Conservation (phyloP, 495 filamentous ascomycete species). For the Penicillium longicatenatum region DNA sequence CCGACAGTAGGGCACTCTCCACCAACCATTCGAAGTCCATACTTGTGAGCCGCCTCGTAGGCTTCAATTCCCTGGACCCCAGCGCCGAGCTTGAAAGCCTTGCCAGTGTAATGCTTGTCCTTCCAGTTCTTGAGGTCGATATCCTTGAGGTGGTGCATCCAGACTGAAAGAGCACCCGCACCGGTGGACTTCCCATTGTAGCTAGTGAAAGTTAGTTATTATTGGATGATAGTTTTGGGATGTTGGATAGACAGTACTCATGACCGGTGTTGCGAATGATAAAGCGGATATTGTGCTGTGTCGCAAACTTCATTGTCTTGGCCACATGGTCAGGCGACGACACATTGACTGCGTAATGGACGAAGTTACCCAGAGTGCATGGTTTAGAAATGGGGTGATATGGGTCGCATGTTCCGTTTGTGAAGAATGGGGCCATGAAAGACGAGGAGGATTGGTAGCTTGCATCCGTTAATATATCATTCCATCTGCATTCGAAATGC, state of each 20-base stretch:
- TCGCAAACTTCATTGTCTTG: constrained; percentile 47
- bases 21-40: constrained; percentile 28
- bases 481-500: constrained; percentile 29
- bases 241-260: constrained; percentile 36
- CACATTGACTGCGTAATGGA: constrained; percentile 51
- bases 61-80: constrained; percentile 44
- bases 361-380: constrained; percentile 61
- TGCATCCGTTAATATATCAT: neutral
- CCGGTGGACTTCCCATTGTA: constrained; percentile 61
- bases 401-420: constrained; percentile 57
- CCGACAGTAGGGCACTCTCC: constrained; percentile 42
- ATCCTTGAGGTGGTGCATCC: constrained; percentile 59
- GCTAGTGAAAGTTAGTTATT: neutral
- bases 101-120: constrained; percentile 43
- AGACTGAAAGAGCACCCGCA: constrained; percentile 51
- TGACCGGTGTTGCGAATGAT: constrained; percentile 68
- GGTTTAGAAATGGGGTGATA: constrained; percentile 48
- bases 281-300: constrained; percentile 58
- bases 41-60: constrained; percentile 41
- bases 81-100: constrained; percentile 52
- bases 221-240: neutral
- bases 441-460: constrained; percentile 40
- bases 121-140: constrained; percentile 41
- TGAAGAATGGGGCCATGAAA: constrained; percentile 45
- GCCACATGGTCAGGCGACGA: constrained; percentile 31